Evolutionary conservation across 2,329 filamentous ascomycete genomes (phyloP).

Genomic region (Raffaelea albimanens): DNA sequence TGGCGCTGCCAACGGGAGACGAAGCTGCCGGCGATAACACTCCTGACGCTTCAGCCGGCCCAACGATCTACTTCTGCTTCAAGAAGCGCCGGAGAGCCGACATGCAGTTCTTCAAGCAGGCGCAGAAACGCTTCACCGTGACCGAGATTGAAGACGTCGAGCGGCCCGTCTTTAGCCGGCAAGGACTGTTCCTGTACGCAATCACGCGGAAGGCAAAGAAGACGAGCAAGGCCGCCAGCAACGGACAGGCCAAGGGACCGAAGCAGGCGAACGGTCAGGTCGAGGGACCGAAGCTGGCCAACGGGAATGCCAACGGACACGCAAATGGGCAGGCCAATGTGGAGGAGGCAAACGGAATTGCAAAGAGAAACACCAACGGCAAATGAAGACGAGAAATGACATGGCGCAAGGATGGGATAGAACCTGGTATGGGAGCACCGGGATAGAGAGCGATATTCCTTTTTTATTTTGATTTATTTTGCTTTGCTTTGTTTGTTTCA

Average conservation of each 20-base stretch:
- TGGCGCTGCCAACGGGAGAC: constrained; percentile 47
- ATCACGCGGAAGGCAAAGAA: constrained; percentile 31
- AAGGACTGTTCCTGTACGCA: constrained; percentile 52
- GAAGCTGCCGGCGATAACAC: constrained; percentile 10
- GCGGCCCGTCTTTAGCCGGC: constrained; percentile 43
- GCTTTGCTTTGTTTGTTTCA: not conserved
- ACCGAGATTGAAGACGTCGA: constrained; percentile 55
- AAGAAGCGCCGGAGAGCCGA: constrained; percentile 83
- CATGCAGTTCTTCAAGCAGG: constrained; percentile 63
- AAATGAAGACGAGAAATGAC: not conserved
- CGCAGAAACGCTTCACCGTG: constrained; percentile 56
- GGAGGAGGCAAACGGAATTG: not conserved
- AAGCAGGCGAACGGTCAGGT: not conserved
- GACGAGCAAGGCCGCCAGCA: not conserved
- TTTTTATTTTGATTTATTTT: too few relatives aligned
- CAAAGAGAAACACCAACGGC: not conserved
- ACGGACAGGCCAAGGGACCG: not conserved
- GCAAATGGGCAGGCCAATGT: too few relatives aligned
- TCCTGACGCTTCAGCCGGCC: too few relatives aligned
- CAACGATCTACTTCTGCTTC: constrained; percentile 75
- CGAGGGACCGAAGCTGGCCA: not conserved
- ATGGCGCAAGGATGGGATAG: too few relatives aligned
- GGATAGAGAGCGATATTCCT: too few relatives aligned
- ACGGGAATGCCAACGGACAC: not conserved
- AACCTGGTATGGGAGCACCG: too few relatives aligned